Conservation (phyloP, 345 rosid genomes). For the Gossypium stocksii region DNA sequence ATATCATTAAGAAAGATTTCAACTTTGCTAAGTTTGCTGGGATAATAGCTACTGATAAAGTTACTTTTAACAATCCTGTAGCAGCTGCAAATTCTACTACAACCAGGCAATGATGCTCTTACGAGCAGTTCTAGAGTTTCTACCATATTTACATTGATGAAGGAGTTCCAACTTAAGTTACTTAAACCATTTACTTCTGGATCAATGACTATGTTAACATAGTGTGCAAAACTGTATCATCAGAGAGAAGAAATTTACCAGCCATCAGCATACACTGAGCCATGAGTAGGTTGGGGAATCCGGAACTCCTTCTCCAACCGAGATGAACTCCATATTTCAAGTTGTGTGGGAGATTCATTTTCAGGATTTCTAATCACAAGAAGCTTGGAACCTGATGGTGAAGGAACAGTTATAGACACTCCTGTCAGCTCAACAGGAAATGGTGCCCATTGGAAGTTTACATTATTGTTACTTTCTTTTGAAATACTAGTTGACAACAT, state of each 20-base stretch:
- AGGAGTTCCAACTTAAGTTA: neutral
- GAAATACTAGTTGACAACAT: conserved; percentile 52
- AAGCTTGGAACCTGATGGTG: conserved; percentile 82
- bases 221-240: neutral
- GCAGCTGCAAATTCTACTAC: neutral
- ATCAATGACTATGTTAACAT: neutral
- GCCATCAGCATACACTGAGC: conserved; percentile 76
- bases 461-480: conserved; percentile 33
- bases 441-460: conserved; percentile 64
- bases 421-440: conserved; percentile 83
- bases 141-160: neutral
- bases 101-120: conserved; percentile 3
- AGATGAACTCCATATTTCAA: conserved; percentile 80
- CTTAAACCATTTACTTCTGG: neutral
- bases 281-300: conserved; percentile 73
- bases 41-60: neutral
- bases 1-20: conserved; percentile 16
- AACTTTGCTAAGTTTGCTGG: conserved; percentile 4
- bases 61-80: conserved; percentile 1
- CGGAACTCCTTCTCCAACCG: conserved; percentile 78
- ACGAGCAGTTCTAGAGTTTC: neutral
- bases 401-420: conserved; percentile 62
- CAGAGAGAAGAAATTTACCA: conserved; percentile 43
- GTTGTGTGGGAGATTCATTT: conserved; percentile 66
- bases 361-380: conserved; percentile 73